Evolutionary conservation across 306 rosid genomes (phyloP).

Genomic region (Vigna reflexopilosa): DNA sequence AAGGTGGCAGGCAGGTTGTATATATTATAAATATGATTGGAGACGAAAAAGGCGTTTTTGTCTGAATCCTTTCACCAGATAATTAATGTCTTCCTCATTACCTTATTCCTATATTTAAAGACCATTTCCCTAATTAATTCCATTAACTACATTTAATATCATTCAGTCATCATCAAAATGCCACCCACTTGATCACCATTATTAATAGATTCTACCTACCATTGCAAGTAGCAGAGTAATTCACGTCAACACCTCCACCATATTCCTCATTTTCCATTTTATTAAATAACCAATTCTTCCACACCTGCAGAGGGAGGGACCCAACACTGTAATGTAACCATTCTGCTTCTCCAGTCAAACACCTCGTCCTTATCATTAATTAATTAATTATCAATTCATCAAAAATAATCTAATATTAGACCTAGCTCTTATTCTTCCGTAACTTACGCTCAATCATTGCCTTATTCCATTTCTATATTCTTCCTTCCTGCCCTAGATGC

Average conservation of each 20-base stretch:
- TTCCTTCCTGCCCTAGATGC: slow-evolving; percentile 4
- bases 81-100: slow-evolving; percentile 2
- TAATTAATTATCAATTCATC: not conserved
- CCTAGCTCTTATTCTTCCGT: slow-evolving; percentile 18
- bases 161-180: slow-evolving; percentile 42
- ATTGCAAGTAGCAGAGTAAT: slow-evolving; percentile 33
- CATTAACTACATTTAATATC: slow-evolving; percentile 5
- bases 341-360: slow-evolving; percentile 2
- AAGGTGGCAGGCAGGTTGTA: slow-evolving; percentile 22
- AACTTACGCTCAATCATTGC: slow-evolving; percentile 48
- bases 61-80: slow-evolving; percentile 35
- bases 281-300: not conserved
- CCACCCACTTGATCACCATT: slow-evolving; percentile 44
- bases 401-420: not conserved
- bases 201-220: slow-evolving; percentile 50
- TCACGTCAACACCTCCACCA: slow-evolving; percentile 31
- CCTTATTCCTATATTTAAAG: not conserved
- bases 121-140: slow-evolving; percentile 26
- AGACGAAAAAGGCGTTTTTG: slow-evolving; percentile 43
- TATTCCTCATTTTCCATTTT: slow-evolving; percentile 31
- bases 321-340: slow-evolving; percentile 3
- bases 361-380: slow-evolving; percentile 26
- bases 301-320: not conserved
- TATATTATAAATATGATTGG: slow-evolving; percentile 13
- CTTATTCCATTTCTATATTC: slow-evolving; percentile 23